Evolutionary conservation across 768 basidiomycete species (phyloP).

Genomic region (Xerocomellus chrysenteron): DNA sequence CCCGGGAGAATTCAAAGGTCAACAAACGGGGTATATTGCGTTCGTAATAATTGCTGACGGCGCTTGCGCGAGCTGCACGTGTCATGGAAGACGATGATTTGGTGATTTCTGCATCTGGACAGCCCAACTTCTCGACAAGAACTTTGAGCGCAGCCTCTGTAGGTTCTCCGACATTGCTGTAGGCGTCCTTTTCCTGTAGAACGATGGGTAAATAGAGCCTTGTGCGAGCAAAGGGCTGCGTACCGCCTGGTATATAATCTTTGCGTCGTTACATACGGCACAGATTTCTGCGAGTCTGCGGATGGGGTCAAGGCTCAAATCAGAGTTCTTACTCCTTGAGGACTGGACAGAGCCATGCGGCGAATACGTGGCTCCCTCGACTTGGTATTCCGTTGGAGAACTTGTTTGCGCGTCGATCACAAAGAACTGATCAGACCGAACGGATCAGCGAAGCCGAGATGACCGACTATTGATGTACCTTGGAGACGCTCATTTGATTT

Average conservation of each 20-base stretch:
- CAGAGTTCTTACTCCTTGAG: slow-evolving; percentile 60
- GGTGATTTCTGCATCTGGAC: slow-evolving; percentile 55
- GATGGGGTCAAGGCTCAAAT: slow-evolving; percentile 66
- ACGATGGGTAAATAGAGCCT: background rate
- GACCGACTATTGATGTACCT: slow-evolving; percentile 40
- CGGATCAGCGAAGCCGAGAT: slow-evolving; percentile 8
- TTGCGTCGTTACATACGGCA: slow-evolving; percentile 93
- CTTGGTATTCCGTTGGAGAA: slow-evolving; percentile 63
- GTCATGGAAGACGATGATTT: slow-evolving; percentile 58
- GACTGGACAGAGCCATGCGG: slow-evolving; percentile 74
- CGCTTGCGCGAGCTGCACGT: slow-evolving; percentile 67
- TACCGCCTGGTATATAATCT: slow-evolving; percentile 80
- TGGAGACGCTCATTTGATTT: slow-evolving; percentile 95
- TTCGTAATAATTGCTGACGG: slow-evolving; percentile 84
- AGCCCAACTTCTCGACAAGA: slow-evolving; percentile 91
- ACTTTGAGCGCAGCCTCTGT: slow-evolving; percentile 97
- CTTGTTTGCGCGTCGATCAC: slow-evolving; percentile 58
- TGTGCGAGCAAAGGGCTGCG: slow-evolving; percentile 22
- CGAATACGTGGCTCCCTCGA: slow-evolving; percentile 92
- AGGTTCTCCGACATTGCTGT: slow-evolving; percentile 89
- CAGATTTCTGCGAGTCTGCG: slow-evolving; percentile 89
- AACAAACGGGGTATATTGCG: slow-evolving; percentile 72
- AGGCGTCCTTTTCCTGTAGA: slow-evolving; percentile 70
- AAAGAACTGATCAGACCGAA: slow-evolving; percentile 57
- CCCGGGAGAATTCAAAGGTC: slow-evolving; percentile 97